These are phyloP conservation scores for Grigorovia humatica DNA, from an alignment of 805 yeast species.

Conservation along the genomic window DNA sequence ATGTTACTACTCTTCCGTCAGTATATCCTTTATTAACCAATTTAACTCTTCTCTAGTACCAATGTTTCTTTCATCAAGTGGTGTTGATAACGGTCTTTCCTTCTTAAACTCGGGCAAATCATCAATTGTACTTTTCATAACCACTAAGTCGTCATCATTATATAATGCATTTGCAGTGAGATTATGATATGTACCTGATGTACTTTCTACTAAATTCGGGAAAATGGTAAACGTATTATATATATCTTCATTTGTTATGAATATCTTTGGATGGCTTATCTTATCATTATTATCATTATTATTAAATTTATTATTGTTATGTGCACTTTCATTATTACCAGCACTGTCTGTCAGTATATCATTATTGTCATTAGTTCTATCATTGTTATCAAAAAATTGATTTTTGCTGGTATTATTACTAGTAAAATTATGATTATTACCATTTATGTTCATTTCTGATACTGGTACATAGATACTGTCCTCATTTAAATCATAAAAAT, in stretches of 20 bases:
- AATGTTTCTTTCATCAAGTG: constrained; percentile 31
- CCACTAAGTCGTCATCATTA: constrained; percentile 43
- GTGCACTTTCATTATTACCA: constrained; percentile 3
- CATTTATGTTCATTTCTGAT: constrained; percentile 3
- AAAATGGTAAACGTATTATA: constrained; percentile 51
- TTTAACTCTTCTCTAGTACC: constrained; percentile 61
- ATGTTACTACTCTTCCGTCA: constrained; percentile 26
- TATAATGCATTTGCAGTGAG: constrained; percentile 39
- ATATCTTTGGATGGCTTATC: constrained; percentile 5
- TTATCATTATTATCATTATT: not conserved
- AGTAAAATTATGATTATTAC: not conserved
- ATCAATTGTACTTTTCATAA: constrained; percentile 25
- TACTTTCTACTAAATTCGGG: constrained; percentile 59
- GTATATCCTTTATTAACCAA: constrained; percentile 60
- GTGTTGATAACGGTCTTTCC: constrained; percentile 26
- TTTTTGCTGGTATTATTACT: not conserved
- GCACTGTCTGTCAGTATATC: not conserved
- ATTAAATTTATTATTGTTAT: constrained; percentile 6
- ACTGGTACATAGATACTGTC: constrained; percentile 25
- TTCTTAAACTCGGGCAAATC: constrained; percentile 25
- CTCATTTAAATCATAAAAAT: constrained; percentile 26
- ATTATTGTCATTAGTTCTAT: not conserved
- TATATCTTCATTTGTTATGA: constrained; percentile 56
- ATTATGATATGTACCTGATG: constrained; percentile 42
- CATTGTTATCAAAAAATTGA: not conserved